Evolutionary conservation across 371 early-diverging fungal species (phyloP), one percentile per base, ranked within the genome.

Genomic region (Lichtheimia ramosa): DNA sequence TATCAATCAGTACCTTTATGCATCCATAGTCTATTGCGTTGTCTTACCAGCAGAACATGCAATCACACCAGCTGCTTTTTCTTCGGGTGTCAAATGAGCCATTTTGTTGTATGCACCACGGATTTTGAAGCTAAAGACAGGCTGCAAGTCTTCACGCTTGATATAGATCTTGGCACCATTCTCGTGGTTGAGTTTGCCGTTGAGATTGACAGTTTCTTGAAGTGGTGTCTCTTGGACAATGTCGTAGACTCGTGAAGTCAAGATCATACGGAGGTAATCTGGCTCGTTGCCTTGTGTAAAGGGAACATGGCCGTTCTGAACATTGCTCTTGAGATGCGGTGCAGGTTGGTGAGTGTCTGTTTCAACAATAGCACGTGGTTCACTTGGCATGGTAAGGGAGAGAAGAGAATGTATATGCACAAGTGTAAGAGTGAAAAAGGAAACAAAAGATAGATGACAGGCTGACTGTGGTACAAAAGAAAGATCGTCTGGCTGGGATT

Each of bases 121-220:
- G 61, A 94, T 87, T 82, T 98, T 98, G 88, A 98, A 98, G 14
- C 93, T 93, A 66, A 98, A 98, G 7, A 95, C 94, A n/a, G 91
- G 92, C 60, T 97, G 96, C 42, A 96, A 77, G 72, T 98, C 98
- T 70, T 98, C 98, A 54, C 98, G 89, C 74, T 98, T 98, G 27
- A 96, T 67, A 24, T 81, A 85, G 53, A 98, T 83, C 16, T 79
- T 79, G 66, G 91, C 89, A 3, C 75, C 69, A 21, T 39, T 56
- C 53, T 25, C 13, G 20, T 25, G 25, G 58, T 61, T 24, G 21
- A 86, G 41, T 21, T 90, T 85, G n/a, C 72, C 39, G 15, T 92
- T 92, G 43, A 98, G 79, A 63, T 94, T 95, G 55, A 77, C 65
- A 15, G 97, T 96, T 20, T 78, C 75, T 52, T 87, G 87, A 20